Base-by-base conservation (phyloP, 2,329 filamentous ascomycete genomes). In the Aspergillus brunneoviolaceus region DNA sequence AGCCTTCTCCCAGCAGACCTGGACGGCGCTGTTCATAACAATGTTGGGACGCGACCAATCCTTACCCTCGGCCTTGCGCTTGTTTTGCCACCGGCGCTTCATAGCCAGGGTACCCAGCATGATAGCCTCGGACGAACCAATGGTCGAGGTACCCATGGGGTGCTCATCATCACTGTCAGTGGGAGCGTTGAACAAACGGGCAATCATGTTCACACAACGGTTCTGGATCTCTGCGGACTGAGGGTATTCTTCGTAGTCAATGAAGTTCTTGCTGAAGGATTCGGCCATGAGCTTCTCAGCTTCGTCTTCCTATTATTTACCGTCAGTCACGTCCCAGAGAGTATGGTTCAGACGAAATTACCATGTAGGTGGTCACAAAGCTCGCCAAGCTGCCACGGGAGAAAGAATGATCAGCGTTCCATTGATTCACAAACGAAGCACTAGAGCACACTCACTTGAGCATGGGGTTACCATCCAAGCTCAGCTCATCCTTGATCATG, bases 291-390 rank as follows among this genome's bases (percentile, higher is more conserved):
- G 90, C 78, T 96, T 92, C 80, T 97, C 93, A 21, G 89, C 93
- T 77, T 97, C 94, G 50, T 96, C 91, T 80, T 97, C 93, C 89
- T 91, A 68, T 50, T 58, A 35, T 6, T 11, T n/a, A n/a, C 6
- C 14, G 31, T 58, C 23, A 63, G 61, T 27, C 45, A 39, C 23
- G 39, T 16, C 11, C 12, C 12, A 16, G 1, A 31, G 9, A 16
- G 21, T 50, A 6, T 25, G 45, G 4, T 14, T 16, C 10, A 10
- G 9, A 31, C 25, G 11, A 27, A 29, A 5, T 68, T 81, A 91
- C 89, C 92, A 96, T 97, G 81, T 96, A 97, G 0, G 94, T 97
- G 1, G 93, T 96, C 66, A 96, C 92, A 72, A 98, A 98, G 42
- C 89, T 93, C 31, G 94, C 93, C 69, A 98, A 79, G 76, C 91